A percentile compares a stretch with the other conserved stretches of the same genome.
Conservation (phyloP, 2,329 filamentous ascomycete species). For the Hortaea sp. region DNA sequence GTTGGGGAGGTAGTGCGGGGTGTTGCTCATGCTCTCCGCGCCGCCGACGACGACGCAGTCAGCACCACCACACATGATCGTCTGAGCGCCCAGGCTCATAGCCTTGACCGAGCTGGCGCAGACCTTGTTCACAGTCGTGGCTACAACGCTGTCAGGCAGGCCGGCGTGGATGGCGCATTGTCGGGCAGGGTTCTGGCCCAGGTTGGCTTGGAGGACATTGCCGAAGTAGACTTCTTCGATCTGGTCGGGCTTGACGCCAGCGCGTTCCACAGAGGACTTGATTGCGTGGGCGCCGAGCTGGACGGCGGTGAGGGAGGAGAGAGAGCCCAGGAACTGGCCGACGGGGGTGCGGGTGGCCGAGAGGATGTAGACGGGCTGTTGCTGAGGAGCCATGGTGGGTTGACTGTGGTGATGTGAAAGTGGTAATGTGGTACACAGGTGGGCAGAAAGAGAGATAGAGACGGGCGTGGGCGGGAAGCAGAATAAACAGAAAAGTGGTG, state of each 20-base stretch:
- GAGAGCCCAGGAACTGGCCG: conserved; percentile 86
- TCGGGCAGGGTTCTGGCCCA: conserved; percentile 91
- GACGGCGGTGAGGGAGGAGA: conserved; percentile 75
- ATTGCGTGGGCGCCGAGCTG: conserved; percentile 87
- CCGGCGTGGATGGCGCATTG: conserved; percentile 88
- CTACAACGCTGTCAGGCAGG: conserved; percentile 66
- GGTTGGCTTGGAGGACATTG: conserved; percentile 91
- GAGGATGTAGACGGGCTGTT: conserved; percentile 82
- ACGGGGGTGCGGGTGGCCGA: conserved; percentile 68
- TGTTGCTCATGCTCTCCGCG: conserved; percentile 97
- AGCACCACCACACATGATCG: conserved; percentile 93
- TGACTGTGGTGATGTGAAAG: conserved; percentile 1
- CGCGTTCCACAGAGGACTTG: conserved; percentile 69
- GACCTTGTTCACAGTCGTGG: conserved; percentile 97
- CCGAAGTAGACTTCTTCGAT: conserved; percentile 97
- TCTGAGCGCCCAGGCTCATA: conserved; percentile 87
- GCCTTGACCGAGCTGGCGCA: conserved; percentile 94
- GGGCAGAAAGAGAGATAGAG: background rate
- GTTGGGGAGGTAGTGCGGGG: conserved; percentile 86
- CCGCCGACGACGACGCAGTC: conserved; percentile 89
- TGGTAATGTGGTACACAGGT: background rate
- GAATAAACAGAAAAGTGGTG: background rate
- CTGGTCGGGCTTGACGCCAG: conserved; percentile 76
- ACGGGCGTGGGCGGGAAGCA: background rate
- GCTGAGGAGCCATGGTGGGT: conserved; percentile 59